These are phyloP conservation scores for Sporisorium sorghi DNA, from an alignment of 1,284 basidiomycete species.

Conservation along the genomic window DNA sequence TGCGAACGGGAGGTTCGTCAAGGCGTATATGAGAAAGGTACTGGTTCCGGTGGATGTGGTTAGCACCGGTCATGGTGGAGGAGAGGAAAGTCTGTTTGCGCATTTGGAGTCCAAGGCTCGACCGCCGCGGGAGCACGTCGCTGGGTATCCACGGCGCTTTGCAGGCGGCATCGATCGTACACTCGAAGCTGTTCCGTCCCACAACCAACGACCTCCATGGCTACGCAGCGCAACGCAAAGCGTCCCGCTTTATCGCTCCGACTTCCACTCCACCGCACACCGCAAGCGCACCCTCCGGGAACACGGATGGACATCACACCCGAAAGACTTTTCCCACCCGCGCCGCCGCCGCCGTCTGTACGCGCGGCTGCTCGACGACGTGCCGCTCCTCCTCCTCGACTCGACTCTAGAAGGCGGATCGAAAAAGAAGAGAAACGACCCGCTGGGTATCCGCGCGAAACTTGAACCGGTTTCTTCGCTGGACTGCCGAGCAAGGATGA, in stretches of 20 bases:
- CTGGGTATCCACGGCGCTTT: background rate
- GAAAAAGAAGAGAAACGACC: conserved; percentile 14
- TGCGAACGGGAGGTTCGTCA: conserved; percentile 13
- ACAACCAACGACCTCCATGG: background rate
- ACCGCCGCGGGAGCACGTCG: background rate
- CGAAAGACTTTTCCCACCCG: conserved; percentile 12
- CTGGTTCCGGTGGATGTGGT: conserved; percentile 24
- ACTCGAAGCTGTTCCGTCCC: background rate
- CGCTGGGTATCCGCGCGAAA: conserved; percentile 15
- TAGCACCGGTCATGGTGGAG: background rate
- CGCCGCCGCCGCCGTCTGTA: conserved; percentile 31
- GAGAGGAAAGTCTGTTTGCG: background rate
- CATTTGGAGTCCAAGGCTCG: conserved; percentile 13
- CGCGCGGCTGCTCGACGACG: conserved; percentile 13
- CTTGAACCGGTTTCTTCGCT: background rate
- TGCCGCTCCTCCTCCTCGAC: conserved; percentile 14
- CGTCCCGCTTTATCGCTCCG: conserved; percentile 9
- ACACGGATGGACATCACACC: conserved; percentile 39
- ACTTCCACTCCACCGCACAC: conserved; percentile 3
- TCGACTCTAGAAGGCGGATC: background rate
- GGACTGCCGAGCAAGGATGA: background rate
- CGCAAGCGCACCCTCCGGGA: conserved; percentile 7
- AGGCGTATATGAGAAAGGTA: conserved; percentile 30
- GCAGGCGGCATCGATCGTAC: background rate
- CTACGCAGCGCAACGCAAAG: background rate